Conservation (phyloP, 2,329 filamentous ascomycete genomes). For the Arthrobotrys iridis region DNA sequence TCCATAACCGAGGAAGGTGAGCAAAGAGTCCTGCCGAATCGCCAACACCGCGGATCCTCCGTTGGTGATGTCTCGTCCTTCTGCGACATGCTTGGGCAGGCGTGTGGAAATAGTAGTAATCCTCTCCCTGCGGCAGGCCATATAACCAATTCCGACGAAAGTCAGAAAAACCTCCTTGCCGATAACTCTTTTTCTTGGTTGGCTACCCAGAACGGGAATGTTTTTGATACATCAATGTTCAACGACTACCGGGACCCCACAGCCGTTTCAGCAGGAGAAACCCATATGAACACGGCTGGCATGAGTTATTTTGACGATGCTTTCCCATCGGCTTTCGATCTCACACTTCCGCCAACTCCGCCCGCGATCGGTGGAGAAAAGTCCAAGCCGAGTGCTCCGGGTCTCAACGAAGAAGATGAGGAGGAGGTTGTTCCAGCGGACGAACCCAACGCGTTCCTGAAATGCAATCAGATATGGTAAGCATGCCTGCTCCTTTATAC, state of each 20-base stretch:
- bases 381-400: conserved; percentile 55
- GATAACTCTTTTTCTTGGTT: conserved; percentile 61
- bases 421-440: conserved; percentile 71
- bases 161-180: not conserved
- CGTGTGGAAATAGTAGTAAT: conserved; percentile 67
- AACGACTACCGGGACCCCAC: conserved; percentile 91
- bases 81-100: conserved; percentile 69
- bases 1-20: conserved; percentile 55
- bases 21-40: conserved; percentile 50
- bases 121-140: conserved; percentile 65
- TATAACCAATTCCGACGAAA: not conserved
- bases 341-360: conserved; percentile 82
- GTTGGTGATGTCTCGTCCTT: conserved; percentile 63
- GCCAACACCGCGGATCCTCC: conserved; percentile 42
- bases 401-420: conserved; percentile 68
- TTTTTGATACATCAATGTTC: conserved; percentile 89
- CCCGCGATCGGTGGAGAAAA: conserved; percentile 63
- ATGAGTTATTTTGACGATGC: conserved; percentile 77
- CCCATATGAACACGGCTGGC: conserved; percentile 77
- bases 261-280: conserved; percentile 65
- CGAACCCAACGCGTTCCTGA: conserved; percentile 73
- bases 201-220: conserved; percentile 70
- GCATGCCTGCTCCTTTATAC: conserved; percentile 60
- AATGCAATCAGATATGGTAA: conserved; percentile 93
- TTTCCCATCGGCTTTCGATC: conserved; percentile 74